A percentile compares a stretch with the other conserved stretches of the same genome.
These are phyloP conservation scores for Pseudozyma sp. DNA, from an alignment of 1,284 basidiomycete species.

Conservation along the genomic window DNA sequence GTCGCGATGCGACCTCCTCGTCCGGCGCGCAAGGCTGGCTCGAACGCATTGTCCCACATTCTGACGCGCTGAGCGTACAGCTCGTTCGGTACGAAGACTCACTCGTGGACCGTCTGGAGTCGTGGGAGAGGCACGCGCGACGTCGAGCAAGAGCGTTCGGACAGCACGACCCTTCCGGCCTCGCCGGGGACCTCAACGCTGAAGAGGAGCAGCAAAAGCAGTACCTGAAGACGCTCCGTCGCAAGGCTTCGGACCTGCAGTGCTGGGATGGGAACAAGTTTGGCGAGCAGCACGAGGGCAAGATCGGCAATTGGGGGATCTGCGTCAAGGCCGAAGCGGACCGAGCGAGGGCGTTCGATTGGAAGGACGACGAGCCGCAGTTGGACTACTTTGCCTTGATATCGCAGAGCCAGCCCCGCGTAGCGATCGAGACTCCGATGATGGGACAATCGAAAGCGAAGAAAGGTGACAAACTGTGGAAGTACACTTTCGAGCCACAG, in stretches of 20 bases:
- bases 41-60: constrained; percentile 39
- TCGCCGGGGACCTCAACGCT: constrained; percentile 38
- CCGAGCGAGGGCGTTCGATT: constrained; percentile 52
- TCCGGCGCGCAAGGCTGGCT: constrained; percentile 6
- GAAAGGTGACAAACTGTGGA: constrained; percentile 10
- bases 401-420: constrained; percentile 14
- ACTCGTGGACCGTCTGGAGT: constrained; percentile 49
- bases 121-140: constrained; percentile 55
- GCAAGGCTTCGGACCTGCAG: constrained; percentile 29
- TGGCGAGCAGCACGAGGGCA: constrained; percentile 25
- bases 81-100: constrained; percentile 49
- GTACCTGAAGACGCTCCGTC: constrained; percentile 37
- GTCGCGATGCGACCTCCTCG: constrained; percentile 2
- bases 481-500: constrained; percentile 38
- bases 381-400: constrained; percentile 34
- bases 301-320: constrained; percentile 57
- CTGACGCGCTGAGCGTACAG: constrained; percentile 49
- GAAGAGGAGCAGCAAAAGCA: constrained; percentile 33
- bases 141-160: constrained; percentile 52
- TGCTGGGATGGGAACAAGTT: constrained; percentile 46
- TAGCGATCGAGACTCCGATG: not conserved
- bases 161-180: constrained; percentile 41
- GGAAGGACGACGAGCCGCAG: constrained; percentile 51
- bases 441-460: not conserved
- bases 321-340: constrained; percentile 55